Evolutionary conservation across 139 green algal species (phyloP).

Genomic region (Chlorella sp.): DNA sequence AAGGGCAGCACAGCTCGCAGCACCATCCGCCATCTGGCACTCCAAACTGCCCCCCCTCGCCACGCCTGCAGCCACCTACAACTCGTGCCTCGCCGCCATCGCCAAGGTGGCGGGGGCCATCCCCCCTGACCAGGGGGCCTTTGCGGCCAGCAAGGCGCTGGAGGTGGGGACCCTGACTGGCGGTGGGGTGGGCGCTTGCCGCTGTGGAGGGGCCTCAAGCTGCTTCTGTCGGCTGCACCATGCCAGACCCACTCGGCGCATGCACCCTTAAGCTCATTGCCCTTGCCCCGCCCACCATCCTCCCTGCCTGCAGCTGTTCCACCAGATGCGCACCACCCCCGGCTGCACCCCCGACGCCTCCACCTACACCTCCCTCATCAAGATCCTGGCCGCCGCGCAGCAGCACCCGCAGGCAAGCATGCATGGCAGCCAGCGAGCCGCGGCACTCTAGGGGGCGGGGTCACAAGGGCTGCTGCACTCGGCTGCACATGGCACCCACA

Average conservation of each 20-base stretch:
- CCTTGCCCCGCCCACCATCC: too few relatives aligned
- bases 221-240: background rate
- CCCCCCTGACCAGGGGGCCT: background rate
- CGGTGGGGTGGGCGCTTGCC: too few relatives aligned
- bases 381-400: slow-evolving; percentile 12
- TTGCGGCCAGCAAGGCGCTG: slow-evolving; percentile 8
- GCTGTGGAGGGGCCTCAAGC: background rate
- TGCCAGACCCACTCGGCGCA: too few relatives aligned
- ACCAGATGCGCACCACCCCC: slow-evolving; percentile 27
- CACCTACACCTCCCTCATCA: slow-evolving; percentile 23
- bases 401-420: slow-evolving; percentile 14
- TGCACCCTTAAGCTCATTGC: too few relatives aligned
- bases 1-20: too few relatives aligned
- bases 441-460: background rate
- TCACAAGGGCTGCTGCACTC: background rate
- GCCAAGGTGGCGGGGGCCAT: background rate
- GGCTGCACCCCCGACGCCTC: slow-evolving; percentile 17
- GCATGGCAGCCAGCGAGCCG: too few relatives aligned
- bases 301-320: slow-evolving; percentile 22
- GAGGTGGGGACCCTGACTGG: too few relatives aligned
- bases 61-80: slow-evolving; percentile 20
- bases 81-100: slow-evolving; percentile 32
- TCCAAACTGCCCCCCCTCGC: background rate
- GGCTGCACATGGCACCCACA: background rate
- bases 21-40: too few relatives aligned